Percentiles rank a stretch among this genome's conserved stretches.
phyloP scores from a whole-genome alignment of 768 basidiomycete species.

The Clitopilus passeckerianus region DNA sequence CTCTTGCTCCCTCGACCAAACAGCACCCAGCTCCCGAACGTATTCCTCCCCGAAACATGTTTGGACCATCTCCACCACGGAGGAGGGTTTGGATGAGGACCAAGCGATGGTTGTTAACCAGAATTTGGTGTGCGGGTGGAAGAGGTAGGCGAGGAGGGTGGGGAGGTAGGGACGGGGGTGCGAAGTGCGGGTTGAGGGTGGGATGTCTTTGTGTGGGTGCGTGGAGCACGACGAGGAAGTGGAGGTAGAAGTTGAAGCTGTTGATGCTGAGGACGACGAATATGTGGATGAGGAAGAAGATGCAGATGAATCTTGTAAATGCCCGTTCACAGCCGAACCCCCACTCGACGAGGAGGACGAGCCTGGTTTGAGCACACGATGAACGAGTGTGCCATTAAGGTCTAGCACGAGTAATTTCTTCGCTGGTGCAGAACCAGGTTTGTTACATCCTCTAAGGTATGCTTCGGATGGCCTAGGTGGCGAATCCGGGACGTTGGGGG shows the following conservation, averaged over 20 bases:
- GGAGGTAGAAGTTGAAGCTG: not conserved
- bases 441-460: not conserved
- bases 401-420: constrained; percentile 69
- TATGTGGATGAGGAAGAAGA: not conserved
- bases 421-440: not conserved
- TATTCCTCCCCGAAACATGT: constrained; percentile 42
- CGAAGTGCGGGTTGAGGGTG: constrained; percentile 22
- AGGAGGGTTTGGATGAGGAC: constrained; percentile 78
- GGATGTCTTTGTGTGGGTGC: not conserved
- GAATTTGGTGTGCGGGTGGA: constrained; percentile 42
- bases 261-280: not conserved
- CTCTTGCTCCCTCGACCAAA: constrained; percentile 75
- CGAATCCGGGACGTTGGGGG: not conserved
- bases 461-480: not conserved
- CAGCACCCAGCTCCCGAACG: constrained; percentile 36
- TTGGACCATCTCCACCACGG: constrained; percentile 66
- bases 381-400: constrained; percentile 64
- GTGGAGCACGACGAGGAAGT: not conserved
- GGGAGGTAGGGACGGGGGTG: constrained; percentile 61
- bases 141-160: constrained; percentile 55
- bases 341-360: too few relatives aligned
- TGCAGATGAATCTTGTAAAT: not conserved
- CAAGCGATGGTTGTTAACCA: constrained; percentile 84
- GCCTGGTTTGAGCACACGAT: constrained; percentile 25
- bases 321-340: too few relatives aligned